Base-by-base conservation (phyloP, 2,329 filamentous ascomycete genomes). In the Leptographium galeiforme region DNA sequence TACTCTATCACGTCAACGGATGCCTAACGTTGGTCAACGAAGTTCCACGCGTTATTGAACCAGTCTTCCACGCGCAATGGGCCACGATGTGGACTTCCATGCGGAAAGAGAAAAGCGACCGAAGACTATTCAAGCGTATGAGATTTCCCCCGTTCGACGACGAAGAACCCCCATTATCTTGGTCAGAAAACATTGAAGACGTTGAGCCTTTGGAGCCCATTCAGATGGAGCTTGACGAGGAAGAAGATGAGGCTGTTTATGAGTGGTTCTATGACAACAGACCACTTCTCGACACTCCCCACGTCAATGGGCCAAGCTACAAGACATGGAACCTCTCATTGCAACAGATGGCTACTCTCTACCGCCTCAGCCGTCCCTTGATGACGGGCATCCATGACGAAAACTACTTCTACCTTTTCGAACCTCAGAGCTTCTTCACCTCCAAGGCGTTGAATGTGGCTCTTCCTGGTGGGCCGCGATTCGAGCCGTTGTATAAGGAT, bases 51-150 rank as follows among this genome's bases (percentile, higher is more conserved):
- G 94, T 98, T 53, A 97, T 98, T 63, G 93, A 97, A 66, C 93
- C 93, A 0, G 87, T 98, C 5, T 98, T 95, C 69, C 90, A 96
- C 66, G 93, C 93, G 54, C 93, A 98, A 68, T 98, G 93, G 93
- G 93, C 93, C 13, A 95, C 91, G 53, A 98, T 98, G 93, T 98
- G 93, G 93, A 84, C 95, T 32, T 89, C 87, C 46, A 98, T 98
- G 93, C 83, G 93, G 62, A 86, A 94, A 62, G 93, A 98, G 67
- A 98, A 98, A 76, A 93, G 89, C 64, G 93, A 98, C 64, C 77
- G 93, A 68, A 76, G 91, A 64, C 81, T 97, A 62, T 98, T 98
- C 77, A 98, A 98, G 75, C 83, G 93, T 59, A 98, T 98, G 93
- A 83, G 94, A 61, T 98, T 98, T 63, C 93, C 93, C 18, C 94